phyloP scores from a whole-genome alignment of 2,329 filamentous ascomycete genomes.

The Pseudofabraea citricarpa region DNA sequence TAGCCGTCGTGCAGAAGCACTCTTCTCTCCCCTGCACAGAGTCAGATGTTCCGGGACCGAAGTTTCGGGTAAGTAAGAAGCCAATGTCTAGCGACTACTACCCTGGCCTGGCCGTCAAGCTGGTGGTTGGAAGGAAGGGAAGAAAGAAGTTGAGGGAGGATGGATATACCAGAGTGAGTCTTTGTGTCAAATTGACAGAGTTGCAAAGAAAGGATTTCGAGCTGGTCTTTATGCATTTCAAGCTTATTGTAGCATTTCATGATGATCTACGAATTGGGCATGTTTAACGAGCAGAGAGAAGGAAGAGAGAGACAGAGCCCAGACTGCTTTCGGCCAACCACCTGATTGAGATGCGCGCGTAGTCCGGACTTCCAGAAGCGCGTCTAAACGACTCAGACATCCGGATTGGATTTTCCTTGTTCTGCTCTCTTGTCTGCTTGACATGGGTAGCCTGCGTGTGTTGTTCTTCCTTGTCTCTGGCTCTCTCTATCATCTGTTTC shows the following conservation, averaged over 20 bases:
- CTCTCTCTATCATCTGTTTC: no score
- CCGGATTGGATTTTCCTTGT: conserved; percentile 1
- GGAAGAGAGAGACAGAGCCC: no score
- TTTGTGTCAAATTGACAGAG: conserved; percentile 21
- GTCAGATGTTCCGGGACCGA: conserved; percentile 24
- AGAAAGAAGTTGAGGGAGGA: conserved; percentile 11
- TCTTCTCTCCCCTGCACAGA: conserved; percentile 16
- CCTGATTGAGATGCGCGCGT: conserved; percentile 6
- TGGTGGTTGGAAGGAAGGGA: conserved; percentile 11
- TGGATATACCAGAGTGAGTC: conserved; percentile 13
- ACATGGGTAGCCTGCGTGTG: no score
- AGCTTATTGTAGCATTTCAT: conserved; percentile 10
- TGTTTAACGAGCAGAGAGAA: conserved; percentile 20
- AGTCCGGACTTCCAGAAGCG: conserved; percentile 4
- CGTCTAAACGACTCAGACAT: conserved; percentile 1
- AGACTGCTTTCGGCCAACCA: conserved; percentile 25
- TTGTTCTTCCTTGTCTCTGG: no score
- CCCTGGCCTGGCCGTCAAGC: no score
- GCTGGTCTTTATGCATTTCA: conserved; percentile 26
- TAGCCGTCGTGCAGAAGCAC: conserved; percentile 25
- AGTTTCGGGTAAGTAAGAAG: conserved; percentile 18
- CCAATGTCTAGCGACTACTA: no score
- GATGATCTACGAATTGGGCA: conserved; percentile 18
- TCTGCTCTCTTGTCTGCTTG: neutral
- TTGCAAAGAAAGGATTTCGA: conserved; percentile 21